Base-by-base conservation (phyloP, 2,329 filamentous ascomycete genomes). In the Pyrenophora seminiperda region DNA sequence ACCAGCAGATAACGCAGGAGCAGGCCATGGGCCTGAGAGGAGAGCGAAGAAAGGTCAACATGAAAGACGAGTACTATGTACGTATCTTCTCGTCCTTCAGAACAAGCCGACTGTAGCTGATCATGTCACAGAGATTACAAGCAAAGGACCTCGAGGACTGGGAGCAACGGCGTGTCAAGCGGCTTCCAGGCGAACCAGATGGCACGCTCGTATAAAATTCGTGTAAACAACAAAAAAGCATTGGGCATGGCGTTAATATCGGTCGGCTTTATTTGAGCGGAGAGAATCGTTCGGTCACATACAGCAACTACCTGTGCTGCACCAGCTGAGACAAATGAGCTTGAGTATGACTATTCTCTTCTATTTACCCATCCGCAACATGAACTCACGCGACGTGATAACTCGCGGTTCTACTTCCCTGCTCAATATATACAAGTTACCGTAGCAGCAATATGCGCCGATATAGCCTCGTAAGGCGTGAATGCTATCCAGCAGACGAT, bases 131-230 rank as follows among this genome's bases (percentile, higher is more conserved):
- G 89, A 84, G 86, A 75, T 79, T 90, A 31, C 89, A 90, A 62
- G 89, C 90, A 24, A 96, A 95, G 73, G 94, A 97, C 70, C 77
- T 97, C 54, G 93, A 99, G 67, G 83, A 91, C 68, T 99, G 94
- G 94, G 93, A 97, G 73, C 94, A 97, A 76, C 95, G 94, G 76
- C 85, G 95, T 44, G 91, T 97, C 9, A 86, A 96, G 77, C 81
- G 94, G 70, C 81, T 97, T 53, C 86, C 90, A 15, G 94, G 94
- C 60, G 95, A 99, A 74, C 88, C 84, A 53, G 93, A 99, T 72
- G 93, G 93, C 27, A 83, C 90, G 41, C 72, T 96, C 60, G 67
- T 72, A 32, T 71, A 31, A 62, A n/a, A n/a, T n/a, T 2, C 10
- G 10, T 24, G n/a, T 11, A 2, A 31, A 41, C 7, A 18, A 22